Conservation (phyloP, 2,329 filamentous ascomycete species). For the Celoporthe dispersa region DNA sequence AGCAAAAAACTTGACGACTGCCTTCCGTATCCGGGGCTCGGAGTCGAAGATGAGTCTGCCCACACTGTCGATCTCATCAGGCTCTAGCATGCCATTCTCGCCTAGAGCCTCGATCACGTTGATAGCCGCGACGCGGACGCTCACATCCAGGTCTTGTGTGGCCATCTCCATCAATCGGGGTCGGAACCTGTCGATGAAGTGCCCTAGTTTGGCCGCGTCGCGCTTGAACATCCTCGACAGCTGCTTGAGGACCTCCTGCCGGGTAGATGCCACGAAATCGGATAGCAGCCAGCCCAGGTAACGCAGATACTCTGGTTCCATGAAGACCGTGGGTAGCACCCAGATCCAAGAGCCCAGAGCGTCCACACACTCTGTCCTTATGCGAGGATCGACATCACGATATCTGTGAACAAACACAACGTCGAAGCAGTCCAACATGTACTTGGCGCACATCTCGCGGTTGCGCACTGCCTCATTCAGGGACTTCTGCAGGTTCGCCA, state of each 20-base stretch:
- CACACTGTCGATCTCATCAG: conserved; percentile 86
- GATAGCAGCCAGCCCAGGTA: conserved; percentile 97
- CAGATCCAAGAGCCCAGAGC: conserved; percentile 89
- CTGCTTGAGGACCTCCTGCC: conserved; percentile 86
- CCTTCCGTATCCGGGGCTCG: conserved; percentile 82
- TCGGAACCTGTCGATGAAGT: conserved; percentile 92
- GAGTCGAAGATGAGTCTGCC: conserved; percentile 88
- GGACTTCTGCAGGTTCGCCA: conserved; percentile 73
- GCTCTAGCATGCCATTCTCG: conserved; percentile 84
- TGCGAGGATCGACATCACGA: conserved; percentile 87
- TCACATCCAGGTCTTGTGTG: conserved; percentile 78
- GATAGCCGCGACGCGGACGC: conserved; percentile 79
- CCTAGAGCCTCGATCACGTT: conserved; percentile 82
- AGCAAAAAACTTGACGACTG: conserved; percentile 88
- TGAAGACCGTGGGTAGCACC: conserved; percentile 82
- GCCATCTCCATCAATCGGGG: conserved; percentile 91
- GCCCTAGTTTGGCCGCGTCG: conserved; percentile 80
- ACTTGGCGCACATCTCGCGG: conserved; percentile 69
- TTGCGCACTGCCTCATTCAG: conserved; percentile 72
- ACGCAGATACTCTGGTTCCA: conserved; percentile 86
- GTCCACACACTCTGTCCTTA: conserved; percentile 85
- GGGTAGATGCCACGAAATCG: conserved; percentile 73
- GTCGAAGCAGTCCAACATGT: conserved; percentile 86
- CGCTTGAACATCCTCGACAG: conserved; percentile 79
- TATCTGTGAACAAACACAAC: conserved; percentile 95